Evolutionary conservation across 257 asterid species (phyloP).

Genomic region (Solanum tarijense): DNA sequence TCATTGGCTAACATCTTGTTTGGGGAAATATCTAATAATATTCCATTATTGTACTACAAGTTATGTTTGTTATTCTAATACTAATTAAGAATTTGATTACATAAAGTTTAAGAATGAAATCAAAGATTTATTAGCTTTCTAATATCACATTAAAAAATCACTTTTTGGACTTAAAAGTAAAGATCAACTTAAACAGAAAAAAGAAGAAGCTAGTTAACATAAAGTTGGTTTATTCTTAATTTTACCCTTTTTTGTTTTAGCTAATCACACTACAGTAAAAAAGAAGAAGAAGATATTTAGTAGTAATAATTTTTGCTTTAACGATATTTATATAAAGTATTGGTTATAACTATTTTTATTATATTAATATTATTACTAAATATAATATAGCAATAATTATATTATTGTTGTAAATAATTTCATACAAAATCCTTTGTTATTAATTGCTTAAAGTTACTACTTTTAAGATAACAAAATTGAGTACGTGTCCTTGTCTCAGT

Average conservation of each 20-base stretch:
- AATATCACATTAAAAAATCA: background rate
- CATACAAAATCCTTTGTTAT: too few species aligned
- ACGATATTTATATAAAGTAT: too few species aligned
- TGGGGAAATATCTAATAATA: background rate
- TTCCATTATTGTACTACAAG: background rate
- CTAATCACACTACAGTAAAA: background rate
- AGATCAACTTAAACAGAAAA: background rate
- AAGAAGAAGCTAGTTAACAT: background rate
- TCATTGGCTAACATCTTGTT: background rate
- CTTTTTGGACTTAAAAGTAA: background rate
- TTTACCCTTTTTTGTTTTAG: background rate
- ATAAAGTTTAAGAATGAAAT: background rate
- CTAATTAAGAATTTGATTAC: background rate
- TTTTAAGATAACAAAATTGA: too few species aligned
- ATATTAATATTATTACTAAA: too few species aligned
- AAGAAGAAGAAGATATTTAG: too few species aligned
- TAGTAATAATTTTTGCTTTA: too few species aligned
- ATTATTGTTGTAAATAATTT: too few species aligned
- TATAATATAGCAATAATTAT: too few species aligned
- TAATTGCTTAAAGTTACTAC: too few species aligned
- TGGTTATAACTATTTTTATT: too few species aligned
- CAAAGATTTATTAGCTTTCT: background rate
- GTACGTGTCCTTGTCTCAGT: too few species aligned
- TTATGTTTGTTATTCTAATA: background rate
- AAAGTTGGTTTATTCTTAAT: background rate